Evolutionary conservation across 2,329 filamentous ascomycete species (phyloP).

Genomic region (Hymenoscyphus linearis): DNA sequence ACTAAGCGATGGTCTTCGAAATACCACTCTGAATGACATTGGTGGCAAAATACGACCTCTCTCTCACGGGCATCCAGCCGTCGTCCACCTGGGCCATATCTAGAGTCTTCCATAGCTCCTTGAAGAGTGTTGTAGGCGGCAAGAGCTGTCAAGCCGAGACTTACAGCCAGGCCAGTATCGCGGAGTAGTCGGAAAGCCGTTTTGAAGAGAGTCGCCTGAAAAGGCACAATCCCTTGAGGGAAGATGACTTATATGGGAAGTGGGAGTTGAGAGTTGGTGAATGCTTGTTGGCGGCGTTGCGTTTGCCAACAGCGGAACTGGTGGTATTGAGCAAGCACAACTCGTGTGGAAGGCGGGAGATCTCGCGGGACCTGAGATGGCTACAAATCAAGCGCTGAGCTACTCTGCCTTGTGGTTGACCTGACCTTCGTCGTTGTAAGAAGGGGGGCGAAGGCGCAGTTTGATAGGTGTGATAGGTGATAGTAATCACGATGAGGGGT

Average conservation of each 20-base stretch:
- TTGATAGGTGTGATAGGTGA: constrained; percentile 1
- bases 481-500: constrained; percentile 2
- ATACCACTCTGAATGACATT: constrained; percentile 77
- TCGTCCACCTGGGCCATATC: constrained; percentile 11
- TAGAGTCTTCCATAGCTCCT: constrained; percentile 35
- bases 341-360: neutral
- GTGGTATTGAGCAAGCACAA: neutral
- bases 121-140: constrained; percentile 47
- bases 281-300: neutral
- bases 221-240: neutral
- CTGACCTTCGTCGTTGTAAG: neutral
- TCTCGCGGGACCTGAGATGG: neutral
- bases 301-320: neutral
- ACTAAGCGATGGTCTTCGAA: constrained; percentile 60
- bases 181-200: constrained; percentile 54
- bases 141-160: constrained; percentile 54
- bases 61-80: constrained; percentile 46
- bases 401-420: constrained; percentile 3
- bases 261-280: neutral
- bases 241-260: neutral
- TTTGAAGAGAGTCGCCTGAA: constrained; percentile 29
- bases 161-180: constrained; percentile 48
- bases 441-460: neutral
- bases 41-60: constrained; percentile 82
- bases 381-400: neutral